These are phyloP conservation scores for Arachis stenosperma DNA, from an alignment of 306 rosid genomes.

Conservation along the genomic window DNA sequence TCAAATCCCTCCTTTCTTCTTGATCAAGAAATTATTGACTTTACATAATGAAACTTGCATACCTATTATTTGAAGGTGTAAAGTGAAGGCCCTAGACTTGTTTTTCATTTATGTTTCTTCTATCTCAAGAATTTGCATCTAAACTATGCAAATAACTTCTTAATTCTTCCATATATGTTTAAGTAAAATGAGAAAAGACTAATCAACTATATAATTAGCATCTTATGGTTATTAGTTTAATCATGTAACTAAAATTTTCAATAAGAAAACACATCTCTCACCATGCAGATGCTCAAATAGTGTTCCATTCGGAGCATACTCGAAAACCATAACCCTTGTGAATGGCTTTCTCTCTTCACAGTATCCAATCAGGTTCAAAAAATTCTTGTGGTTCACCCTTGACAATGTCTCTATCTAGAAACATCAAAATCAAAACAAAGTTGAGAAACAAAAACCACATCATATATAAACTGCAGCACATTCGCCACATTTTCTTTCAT, in stretches of 20 bases:
- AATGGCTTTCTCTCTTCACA: slow-evolving; percentile 88
- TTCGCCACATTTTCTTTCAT: slow-evolving; percentile 19
- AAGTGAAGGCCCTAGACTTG: slow-evolving; percentile 6
- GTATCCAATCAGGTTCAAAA: slow-evolving; percentile 80
- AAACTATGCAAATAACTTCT: not conserved
- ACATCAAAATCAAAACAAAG: slow-evolving; percentile 12
- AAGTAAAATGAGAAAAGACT: slow-evolving; percentile 7
- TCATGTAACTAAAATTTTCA: slow-evolving; percentile 3
- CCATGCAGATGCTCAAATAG: slow-evolving; percentile 90
- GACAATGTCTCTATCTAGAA: slow-evolving; percentile 75
- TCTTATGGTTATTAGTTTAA: not conserved
- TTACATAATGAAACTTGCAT: not conserved
- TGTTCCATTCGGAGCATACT: slow-evolving; percentile 96
- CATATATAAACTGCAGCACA: not conserved
- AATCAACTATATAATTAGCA: not conserved
- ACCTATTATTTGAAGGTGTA: not conserved
- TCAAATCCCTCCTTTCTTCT: not conserved
- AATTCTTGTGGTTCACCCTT: slow-evolving; percentile 88
- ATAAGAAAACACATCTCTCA: slow-evolving; percentile 45
- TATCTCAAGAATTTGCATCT: not conserved
- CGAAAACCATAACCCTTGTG: slow-evolving; percentile 95
- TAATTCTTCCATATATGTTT: not conserved
- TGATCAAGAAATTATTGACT: not conserved
- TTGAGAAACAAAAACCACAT: slow-evolving; percentile 25
- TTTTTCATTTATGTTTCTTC: not conserved